These are phyloP conservation scores for Cladorrhinum sp. DNA, from an alignment of 2,329 filamentous ascomycete species.

Conservation along the genomic window DNA sequence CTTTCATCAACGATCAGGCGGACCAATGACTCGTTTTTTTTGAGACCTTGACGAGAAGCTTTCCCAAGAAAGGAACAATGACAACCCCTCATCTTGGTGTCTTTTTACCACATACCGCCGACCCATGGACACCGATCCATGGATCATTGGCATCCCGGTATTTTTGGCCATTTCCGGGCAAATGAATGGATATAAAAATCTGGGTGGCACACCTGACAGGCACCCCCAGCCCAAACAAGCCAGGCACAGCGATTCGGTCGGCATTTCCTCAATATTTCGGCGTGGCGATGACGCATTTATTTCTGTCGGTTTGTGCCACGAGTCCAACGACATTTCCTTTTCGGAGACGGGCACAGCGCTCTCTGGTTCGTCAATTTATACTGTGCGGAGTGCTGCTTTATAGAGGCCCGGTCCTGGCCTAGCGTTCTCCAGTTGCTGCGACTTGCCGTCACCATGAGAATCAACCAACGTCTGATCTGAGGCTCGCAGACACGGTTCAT, in stretches of 20 bases:
- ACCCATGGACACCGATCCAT: background rate
- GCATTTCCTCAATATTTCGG: background rate
- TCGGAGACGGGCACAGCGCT: background rate
- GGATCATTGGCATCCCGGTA: background rate
- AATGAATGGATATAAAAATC: background rate
- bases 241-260: background rate
- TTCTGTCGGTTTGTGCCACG: slow-evolving; percentile 8
- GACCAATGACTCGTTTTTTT: background rate
- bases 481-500: background rate
- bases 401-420: slow-evolving; percentile 5
- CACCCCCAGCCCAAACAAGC: background rate
- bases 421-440: slow-evolving; percentile 1
- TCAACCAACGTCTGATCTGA: slow-evolving; percentile 6
- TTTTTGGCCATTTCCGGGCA: background rate
- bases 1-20: slow-evolving; percentile 2
- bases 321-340: slow-evolving; percentile 2
- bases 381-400: slow-evolving; percentile 4
- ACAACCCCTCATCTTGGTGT: background rate
- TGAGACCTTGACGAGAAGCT: background rate
- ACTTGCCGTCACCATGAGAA: slow-evolving; percentile 7
- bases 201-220: background rate
- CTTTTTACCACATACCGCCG: background rate
- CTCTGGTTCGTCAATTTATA: background rate
- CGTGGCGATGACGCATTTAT: slow-evolving; percentile 15
- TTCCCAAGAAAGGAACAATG: background rate